Percentiles rank a stretch among this genome's conserved stretches.
phyloP scores from a whole-genome alignment of 2,329 filamentous ascomycete species.

The Ophiostoma ips region DNA sequence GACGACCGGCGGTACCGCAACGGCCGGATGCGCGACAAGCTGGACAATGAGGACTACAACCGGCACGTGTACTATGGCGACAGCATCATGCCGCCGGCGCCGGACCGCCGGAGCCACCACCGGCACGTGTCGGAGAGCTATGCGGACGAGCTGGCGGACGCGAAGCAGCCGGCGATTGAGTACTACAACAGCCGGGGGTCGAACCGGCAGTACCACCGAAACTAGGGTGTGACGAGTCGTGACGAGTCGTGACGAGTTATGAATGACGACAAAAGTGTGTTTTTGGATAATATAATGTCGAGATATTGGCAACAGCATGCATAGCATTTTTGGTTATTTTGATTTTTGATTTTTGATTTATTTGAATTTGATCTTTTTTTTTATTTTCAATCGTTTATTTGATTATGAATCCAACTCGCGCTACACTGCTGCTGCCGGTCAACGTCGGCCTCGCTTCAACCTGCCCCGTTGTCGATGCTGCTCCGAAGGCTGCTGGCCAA shows the following conservation, averaged over 20 bases:
- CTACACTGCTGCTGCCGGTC: no score
- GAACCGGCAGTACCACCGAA: slow-evolving; percentile 7
- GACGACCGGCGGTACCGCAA: slow-evolving; percentile 19
- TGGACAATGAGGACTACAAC: not conserved
- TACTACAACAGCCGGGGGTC: slow-evolving; percentile 9
- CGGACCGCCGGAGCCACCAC: slow-evolving; percentile 14
- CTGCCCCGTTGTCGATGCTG: not conserved
- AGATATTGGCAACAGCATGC: no score
- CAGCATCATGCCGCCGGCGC: slow-evolving; percentile 2
- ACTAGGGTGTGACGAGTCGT: not conserved
- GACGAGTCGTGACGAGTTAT: not conserved
- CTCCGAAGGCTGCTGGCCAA: no score
- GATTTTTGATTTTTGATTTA: not conserved
- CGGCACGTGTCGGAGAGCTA: slow-evolving; percentile 8
- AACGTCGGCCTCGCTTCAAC: not conserved
- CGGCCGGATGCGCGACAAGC: slow-evolving; percentile 11
- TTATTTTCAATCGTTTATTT: not conserved
- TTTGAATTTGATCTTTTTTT: not conserved
- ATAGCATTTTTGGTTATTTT: not conserved
- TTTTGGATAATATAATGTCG: no score
- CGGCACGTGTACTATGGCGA: not conserved
- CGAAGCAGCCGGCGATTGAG: slow-evolving; percentile 4
- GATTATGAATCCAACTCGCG: no score
- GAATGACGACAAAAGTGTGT: not conserved
- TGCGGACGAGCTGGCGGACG: not conserved